Evolutionary conservation across 352 stramenopile genomes (phyloP), one percentile per base, ranked within the genome.

Genomic region (Aphanomyces euteiches): DNA sequence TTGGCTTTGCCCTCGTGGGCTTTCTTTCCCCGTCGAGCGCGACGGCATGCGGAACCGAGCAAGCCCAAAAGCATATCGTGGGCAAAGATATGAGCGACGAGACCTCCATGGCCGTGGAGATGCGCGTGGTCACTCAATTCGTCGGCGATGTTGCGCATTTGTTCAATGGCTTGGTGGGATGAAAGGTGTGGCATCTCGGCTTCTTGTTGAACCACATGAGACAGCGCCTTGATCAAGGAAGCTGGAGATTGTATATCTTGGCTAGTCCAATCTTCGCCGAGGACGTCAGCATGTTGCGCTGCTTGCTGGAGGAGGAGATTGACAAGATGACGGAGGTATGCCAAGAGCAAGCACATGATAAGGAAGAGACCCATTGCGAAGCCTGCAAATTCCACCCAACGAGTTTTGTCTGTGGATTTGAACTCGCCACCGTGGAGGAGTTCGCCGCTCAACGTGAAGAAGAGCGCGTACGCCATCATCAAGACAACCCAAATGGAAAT

Each of bases 401-500:
- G 2, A 28, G 28, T 28, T 28, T 28, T 28, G 28, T 28, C 28
- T 2, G 28, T 2, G 28, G 28, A 28, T 28, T 58, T 58, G 50
- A 38, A 58, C 50, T 58, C 50, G 50, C n/a, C n/a, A 34, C n/a
- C 50, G n/a, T 58, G 8, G 2, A 58, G 36, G 19, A 61, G 28
- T 41, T 58, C 50, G 0, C 50, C 50, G 17, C 17, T 58, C 50
- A 19, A 36, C 38, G 37, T 47, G 36, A 70, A 70, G 47, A 61
- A 70, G 10, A n/a, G 21, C 5, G 47, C 19, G 54, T 61, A 70
- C 12, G 48, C 21, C 17, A 13, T 50, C n/a, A 56, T 69, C 15
- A 64, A 60, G 6, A 73, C 66, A 5, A 80, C 45, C 38, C 61
- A 93, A 73, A 81, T 89, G 5, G 80, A 83, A 13, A 88, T 75